Evolutionary conservation across 2,329 filamentous ascomycete genomes (phyloP).

Genomic region (Rugonectria rugulosa): DNA sequence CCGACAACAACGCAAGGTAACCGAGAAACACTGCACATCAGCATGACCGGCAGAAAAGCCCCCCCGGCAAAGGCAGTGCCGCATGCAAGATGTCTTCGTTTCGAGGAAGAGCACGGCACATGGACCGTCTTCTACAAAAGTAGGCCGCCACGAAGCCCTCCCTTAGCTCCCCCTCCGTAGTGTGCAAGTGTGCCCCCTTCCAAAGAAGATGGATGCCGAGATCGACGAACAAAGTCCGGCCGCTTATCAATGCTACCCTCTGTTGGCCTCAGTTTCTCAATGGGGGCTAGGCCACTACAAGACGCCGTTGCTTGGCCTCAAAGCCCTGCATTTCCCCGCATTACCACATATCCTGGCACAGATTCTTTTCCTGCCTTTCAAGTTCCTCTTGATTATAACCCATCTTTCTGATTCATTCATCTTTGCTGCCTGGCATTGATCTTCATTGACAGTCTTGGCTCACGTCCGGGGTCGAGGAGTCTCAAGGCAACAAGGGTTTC

Average conservation of each 20-base stretch:
- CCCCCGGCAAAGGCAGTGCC: too few relatives aligned
- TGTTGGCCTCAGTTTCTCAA: constrained; percentile 9
- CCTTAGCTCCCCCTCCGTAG: not conserved
- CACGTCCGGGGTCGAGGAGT: not conserved
- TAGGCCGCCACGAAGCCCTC: not conserved
- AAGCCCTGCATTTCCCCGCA: constrained; percentile 21
- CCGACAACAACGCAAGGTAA: too few relatives aligned
- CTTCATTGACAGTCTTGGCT: not conserved
- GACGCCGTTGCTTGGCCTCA: constrained; percentile 7
- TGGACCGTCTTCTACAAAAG: not conserved
- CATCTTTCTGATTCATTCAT: constrained; percentile 3
- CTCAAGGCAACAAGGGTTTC: not conserved
- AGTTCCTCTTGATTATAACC: not conserved
- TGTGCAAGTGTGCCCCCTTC: not conserved
- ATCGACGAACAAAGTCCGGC: constrained; percentile 15
- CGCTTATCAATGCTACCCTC: constrained; percentile 19
- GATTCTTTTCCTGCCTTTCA: not conserved
- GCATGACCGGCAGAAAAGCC: too few relatives aligned
- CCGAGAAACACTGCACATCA: too few relatives aligned
- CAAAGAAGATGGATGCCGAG: constrained; percentile 7
- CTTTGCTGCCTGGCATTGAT: not conserved
- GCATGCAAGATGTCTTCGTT: too few relatives aligned
- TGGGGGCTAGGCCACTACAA: constrained; percentile 4
- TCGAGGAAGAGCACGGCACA: not conserved
- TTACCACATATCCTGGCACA: constrained; percentile 12